These are phyloP conservation scores for Pulveroboletus sp. DNA, from an alignment of 768 basidiomycete genomes.

Conservation along the genomic window DNA sequence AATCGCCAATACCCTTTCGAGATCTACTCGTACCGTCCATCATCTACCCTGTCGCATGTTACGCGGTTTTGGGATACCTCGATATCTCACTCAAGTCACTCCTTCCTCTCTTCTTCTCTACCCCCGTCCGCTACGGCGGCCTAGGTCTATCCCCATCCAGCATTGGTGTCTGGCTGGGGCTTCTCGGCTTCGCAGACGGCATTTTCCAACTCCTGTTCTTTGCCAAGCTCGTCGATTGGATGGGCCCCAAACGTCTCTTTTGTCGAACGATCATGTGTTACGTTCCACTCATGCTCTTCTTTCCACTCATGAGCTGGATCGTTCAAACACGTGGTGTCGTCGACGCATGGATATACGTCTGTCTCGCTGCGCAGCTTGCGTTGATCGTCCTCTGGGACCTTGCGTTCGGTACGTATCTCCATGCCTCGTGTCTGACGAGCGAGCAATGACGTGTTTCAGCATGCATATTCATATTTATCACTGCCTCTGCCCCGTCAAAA, in stretches of 20 bases:
- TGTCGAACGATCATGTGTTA: constrained; percentile 20
- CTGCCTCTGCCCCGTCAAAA: constrained; percentile 54
- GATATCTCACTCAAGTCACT: constrained; percentile 39
- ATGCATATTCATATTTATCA: constrained; percentile 65
- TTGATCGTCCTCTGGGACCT: constrained; percentile 49
- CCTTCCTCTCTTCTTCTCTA: constrained; percentile 39
- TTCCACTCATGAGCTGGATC: constrained; percentile 37
- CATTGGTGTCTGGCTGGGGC: constrained; percentile 38
- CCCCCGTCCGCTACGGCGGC: constrained; percentile 38
- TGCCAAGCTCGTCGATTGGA: constrained; percentile 31
- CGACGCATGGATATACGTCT: constrained; percentile 41
- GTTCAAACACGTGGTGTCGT: constrained; percentile 46
- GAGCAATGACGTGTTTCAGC: constrained; percentile 34
- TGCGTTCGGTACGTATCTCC: constrained; percentile 51
- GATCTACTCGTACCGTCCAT: constrained; percentile 34
- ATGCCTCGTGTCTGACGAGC: too few species aligned
- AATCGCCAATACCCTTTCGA: constrained; percentile 42
- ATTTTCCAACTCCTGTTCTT: constrained; percentile 39
- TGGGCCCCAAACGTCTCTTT: constrained; percentile 37
- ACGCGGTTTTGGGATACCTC: constrained; percentile 32
- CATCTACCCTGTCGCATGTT: constrained; percentile 33
- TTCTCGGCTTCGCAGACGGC: constrained; percentile 37
- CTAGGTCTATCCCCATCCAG: constrained; percentile 34
- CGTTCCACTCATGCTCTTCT: constrained; percentile 21
- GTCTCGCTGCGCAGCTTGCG: constrained; percentile 45